These are phyloP conservation scores for Aureobasidium melanogenum DNA, from an alignment of 2,329 filamentous ascomycete species.

Conservation along the genomic window DNA sequence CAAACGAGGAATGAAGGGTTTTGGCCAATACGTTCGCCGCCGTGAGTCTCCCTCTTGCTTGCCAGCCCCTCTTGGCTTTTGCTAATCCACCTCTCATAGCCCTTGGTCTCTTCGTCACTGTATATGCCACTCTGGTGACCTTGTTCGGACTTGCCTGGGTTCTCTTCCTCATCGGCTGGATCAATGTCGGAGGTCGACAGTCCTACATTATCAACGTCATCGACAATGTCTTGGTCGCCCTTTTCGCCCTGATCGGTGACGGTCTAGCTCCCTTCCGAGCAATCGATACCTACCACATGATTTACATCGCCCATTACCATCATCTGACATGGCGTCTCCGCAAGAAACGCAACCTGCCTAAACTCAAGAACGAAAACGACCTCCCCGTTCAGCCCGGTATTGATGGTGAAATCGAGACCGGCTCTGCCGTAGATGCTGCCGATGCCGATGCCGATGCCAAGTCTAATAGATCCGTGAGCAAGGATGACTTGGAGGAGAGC, in stretches of 20 bases:
- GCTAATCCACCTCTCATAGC: conserved; percentile 33
- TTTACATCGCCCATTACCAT: conserved; percentile 67
- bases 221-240: conserved; percentile 51
- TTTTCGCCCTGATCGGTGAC: conserved; percentile 56
- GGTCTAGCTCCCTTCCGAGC: conserved; percentile 61
- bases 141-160: conserved; percentile 83
- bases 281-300: conserved; percentile 82
- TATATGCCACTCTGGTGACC: conserved; percentile 76
- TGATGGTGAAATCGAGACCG: conserved; percentile 15
- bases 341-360: conserved; percentile 51
- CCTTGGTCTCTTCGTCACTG: conserved; percentile 71
- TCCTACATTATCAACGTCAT: conserved; percentile 48
- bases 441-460: neutral
- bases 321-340: conserved; percentile 55
- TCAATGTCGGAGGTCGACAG: conserved; percentile 67
- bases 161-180: conserved; percentile 79
- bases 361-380: conserved; percentile 60
- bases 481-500: conserved; percentile 43
- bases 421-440: neutral
- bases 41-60: conserved; percentile 38
- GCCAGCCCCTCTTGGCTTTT: neutral
- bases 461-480: conserved; percentile 33
- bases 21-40: conserved; percentile 66
- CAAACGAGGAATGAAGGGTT: conserved; percentile 70
- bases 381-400: conserved; percentile 38